A percentile compares a stretch with the other conserved stretches of the same genome.
Conservation (phyloP, 23 red algal genomes). For the Pyropia yezoensis region DNA sequence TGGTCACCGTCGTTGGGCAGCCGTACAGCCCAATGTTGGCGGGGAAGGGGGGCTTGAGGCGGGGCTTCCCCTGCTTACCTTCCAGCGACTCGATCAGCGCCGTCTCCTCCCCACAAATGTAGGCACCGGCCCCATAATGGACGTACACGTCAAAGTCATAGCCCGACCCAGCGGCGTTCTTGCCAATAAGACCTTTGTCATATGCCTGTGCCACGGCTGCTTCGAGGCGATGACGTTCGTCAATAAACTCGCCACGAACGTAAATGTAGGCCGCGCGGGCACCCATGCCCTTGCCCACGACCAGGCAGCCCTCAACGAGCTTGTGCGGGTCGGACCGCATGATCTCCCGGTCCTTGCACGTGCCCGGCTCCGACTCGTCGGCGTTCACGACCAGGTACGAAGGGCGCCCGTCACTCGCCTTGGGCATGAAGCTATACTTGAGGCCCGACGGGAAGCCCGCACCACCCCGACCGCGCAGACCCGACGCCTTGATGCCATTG, state of each 20-base stretch:
- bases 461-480: slow-evolving; percentile 91
- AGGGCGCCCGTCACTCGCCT: slow-evolving; percentile 70
- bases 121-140: slow-evolving; percentile 85
- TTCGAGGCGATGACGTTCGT: slow-evolving; percentile 80
- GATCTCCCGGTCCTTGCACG: slow-evolving; percentile 98
- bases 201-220: slow-evolving; percentile 76
- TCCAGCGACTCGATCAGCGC: slow-evolving; percentile 97
- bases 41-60: slow-evolving; percentile 97
- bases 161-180: slow-evolving; percentile 81
- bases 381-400: slow-evolving; percentile 98
- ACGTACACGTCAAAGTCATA: slow-evolving; percentile 98
- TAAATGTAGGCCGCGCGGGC: slow-evolving; percentile 91
- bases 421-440: slow-evolving; percentile 97
- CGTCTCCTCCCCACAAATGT: slow-evolving; percentile 99
- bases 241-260: slow-evolving; percentile 90
- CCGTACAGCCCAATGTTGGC: slow-evolving; percentile 99
- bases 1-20: slow-evolving; percentile 95
- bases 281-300: slow-evolving; percentile 86
- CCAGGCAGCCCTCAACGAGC: slow-evolving; percentile 78
- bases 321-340: slow-evolving; percentile 99
- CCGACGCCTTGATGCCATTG: slow-evolving; percentile 79
- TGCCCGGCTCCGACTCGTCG: slow-evolving; percentile 97
- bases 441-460: slow-evolving; percentile 94
- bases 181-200: slow-evolving; percentile 76
- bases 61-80: slow-evolving; percentile 95